Evolutionary conservation across 805 yeast species (phyloP).

Genomic region (Maudiozyma saulgeensis): DNA sequence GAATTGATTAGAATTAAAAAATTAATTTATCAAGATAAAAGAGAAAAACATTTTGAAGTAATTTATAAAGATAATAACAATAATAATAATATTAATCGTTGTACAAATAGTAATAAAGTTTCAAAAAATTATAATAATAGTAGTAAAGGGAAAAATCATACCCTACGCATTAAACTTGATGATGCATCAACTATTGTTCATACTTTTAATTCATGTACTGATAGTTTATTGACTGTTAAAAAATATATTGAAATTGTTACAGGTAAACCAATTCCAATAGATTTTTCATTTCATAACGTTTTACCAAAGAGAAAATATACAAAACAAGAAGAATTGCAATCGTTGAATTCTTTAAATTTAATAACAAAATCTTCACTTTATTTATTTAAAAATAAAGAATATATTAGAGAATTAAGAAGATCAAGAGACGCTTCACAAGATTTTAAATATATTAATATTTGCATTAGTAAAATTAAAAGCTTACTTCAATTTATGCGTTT

Average conservation of each 20-base stretch:
- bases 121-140: background rate
- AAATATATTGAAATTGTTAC: constrained; percentile 38
- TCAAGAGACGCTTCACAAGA: constrained; percentile 12
- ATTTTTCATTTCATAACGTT: constrained; percentile 35
- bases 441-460: background rate
- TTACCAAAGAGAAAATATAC: constrained; percentile 57
- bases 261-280: constrained; percentile 38
- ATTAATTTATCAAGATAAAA: background rate
- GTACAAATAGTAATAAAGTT: background rate
- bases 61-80: background rate
- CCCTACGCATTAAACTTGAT: constrained; percentile 48
- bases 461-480: background rate
- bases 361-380: constrained; percentile 60
- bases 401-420: constrained; percentile 11
- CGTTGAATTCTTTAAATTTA: constrained; percentile 46
- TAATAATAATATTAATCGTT: too few species aligned
- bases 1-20: background rate
- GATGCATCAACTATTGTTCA: constrained; percentile 52
- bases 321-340: constrained; percentile 46
- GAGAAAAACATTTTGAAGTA: background rate
- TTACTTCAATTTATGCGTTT: background rate
- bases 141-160: constrained; percentile 20
- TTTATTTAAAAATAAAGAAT: constrained; percentile 2
- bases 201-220: constrained; percentile 33
- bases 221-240: constrained; percentile 50